A percentile compares a stretch with the other conserved stretches of the same genome.
These are phyloP conservation scores for Colletotrichum cuscutae DNA, from an alignment of 2,329 filamentous ascomycete genomes.

Conservation along the genomic window DNA sequence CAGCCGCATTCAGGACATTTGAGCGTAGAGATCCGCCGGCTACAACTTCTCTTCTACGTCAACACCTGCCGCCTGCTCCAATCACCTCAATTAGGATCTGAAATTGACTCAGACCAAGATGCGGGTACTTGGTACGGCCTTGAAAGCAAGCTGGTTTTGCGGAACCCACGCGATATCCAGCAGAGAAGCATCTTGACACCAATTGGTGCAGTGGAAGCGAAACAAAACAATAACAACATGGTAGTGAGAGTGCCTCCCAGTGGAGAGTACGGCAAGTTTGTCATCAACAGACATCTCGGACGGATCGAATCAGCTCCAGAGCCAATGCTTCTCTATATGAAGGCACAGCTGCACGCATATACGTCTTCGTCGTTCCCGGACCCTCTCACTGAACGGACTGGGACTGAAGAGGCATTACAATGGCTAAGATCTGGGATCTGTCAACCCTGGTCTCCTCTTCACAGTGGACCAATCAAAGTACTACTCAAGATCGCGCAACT, in stretches of 20 bases:
- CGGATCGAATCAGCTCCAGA: constrained; percentile 68
- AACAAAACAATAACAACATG: constrained; percentile 31
- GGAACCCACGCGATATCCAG: constrained; percentile 49
- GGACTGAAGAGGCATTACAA: constrained; percentile 67
- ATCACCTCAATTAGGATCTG: constrained; percentile 58
- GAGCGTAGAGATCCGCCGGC: constrained; percentile 59
- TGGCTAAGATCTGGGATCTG: constrained; percentile 60
- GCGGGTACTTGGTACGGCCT: constrained; percentile 70
- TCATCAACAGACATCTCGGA: constrained; percentile 64
- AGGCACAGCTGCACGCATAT: constrained; percentile 68
- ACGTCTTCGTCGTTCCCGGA: constrained; percentile 70
- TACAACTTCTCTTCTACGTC: constrained; percentile 65
- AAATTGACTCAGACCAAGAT: constrained; percentile 68
- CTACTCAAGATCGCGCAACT: constrained; percentile 42
- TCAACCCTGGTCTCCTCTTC: constrained; percentile 58
- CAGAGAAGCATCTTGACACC: constrained; percentile 66
- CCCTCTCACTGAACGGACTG: constrained; percentile 66
- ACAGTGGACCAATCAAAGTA: accelerated
- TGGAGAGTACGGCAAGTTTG: constrained; percentile 59
- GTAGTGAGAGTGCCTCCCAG: constrained; percentile 43
- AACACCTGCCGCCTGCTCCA: constrained; percentile 53
- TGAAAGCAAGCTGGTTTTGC: constrained; percentile 66
- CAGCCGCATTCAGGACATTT: constrained; percentile 51
- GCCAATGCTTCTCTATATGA: constrained; percentile 62
- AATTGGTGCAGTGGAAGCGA: constrained; percentile 46